Evolutionary conservation across 192 early-diverging fungal species (phyloP), one percentile per base, ranked within the genome.

Genomic region (Entomortierella parvispora): DNA sequence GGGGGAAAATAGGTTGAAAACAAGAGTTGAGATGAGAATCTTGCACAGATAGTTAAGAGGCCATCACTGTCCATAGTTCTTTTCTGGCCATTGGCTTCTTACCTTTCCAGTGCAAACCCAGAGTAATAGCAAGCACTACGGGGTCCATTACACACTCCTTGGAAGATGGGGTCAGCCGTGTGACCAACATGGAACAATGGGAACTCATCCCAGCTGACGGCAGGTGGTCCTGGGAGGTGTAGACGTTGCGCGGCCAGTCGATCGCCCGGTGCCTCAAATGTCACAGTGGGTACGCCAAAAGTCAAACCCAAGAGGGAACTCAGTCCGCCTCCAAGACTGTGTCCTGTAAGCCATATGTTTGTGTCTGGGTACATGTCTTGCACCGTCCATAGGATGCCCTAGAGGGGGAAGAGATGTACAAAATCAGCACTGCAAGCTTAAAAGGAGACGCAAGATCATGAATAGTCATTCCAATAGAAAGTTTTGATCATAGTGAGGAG

Each of bases 101-200:
- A 43, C 37, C 26, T 69, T 52, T 77, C 68, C 25, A 82, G 51
- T 11, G 75, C 75, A 40, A 57, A 79, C 26, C 71, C 68, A 7
- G 55, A 65, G 28, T 66, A 56, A 31, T 76, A 80, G 40, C 71
- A 75, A 8, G 66, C 26, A 37, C 57, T 66, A 25, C 66, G 3
- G 3, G 58, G 58, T 3, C 92, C 92, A 29, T 79, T 86, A 68
- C 97, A 99, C 22, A 87, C 84, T 50, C 97, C 97, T 47, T 94
- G 82, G 80, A 89, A 99, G 14, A 99, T 89, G 3, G 97, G 97
- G 79, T 99, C 97, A 0, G 90, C 92, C 1, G 89, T 92, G 68
- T 99, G 93, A 4, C 95, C 96, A 69, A 96, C 84, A 79, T 99
- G 97, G 71, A 90, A 99, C 26, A 96, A 81, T 12, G 94, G 91